A percentile compares a stretch with the other conserved stretches of the same genome.
phyloP scores from a whole-genome alignment of 2,329 filamentous ascomycete species.

The Trichoderma arundinaceum region DNA sequence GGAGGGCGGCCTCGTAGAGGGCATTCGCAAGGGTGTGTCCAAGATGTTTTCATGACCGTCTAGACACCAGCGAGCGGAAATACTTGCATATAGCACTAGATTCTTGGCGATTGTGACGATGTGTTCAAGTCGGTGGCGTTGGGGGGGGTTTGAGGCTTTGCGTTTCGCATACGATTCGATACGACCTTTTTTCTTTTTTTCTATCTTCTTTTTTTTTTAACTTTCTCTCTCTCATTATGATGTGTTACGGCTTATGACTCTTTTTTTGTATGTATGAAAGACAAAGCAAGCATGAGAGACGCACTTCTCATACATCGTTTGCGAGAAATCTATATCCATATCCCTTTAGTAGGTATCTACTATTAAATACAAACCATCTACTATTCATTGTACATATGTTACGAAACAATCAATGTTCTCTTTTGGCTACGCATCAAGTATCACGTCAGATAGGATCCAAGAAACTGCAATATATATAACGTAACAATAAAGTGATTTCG shows the following conservation, averaged over 20 bases:
- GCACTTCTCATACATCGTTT: background rate
- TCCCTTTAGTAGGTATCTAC: background rate
- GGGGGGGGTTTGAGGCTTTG: background rate
- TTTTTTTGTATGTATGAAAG: constrained; percentile 13
- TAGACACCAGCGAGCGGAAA: background rate
- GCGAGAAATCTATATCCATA: background rate
- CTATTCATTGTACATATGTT: background rate
- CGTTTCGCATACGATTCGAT: constrained; percentile 24
- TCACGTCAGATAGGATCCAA: no score
- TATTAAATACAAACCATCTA: background rate
- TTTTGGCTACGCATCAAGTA: background rate
- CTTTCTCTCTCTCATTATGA: constrained; percentile 26
- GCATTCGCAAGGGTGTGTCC: constrained; percentile 46
- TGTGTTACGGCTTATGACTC: constrained; percentile 28
- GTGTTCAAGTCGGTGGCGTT: constrained; percentile 29
- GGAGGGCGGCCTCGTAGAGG: constrained; percentile 43
- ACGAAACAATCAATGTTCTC: background rate
- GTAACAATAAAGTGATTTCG: background rate
- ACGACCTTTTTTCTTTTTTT: constrained; percentile 14
- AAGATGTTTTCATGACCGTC: constrained; percentile 49
- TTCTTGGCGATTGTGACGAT: background rate
- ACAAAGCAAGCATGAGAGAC: constrained; percentile 11
- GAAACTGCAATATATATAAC: background rate
- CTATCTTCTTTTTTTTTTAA: background rate
- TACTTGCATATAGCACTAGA: background rate